phyloP scores from a whole-genome alignment of 1,284 basidiomycete genomes.

The Microstroma glucosiphilum region DNA sequence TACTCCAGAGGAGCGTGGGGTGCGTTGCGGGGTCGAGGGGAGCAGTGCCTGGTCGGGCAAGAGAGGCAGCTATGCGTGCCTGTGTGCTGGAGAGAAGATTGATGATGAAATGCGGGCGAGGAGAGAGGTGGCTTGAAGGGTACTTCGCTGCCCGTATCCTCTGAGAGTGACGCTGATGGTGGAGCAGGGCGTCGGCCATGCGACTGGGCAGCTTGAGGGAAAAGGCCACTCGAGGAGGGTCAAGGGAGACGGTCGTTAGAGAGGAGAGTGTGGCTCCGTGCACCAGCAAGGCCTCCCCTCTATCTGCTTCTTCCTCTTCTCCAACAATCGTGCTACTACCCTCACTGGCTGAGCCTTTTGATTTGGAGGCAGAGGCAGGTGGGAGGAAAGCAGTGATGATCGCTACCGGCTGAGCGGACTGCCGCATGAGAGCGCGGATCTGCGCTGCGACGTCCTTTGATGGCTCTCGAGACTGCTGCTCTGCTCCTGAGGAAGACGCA shows the following conservation, averaged over 20 bases:
- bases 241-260: constrained; percentile 16
- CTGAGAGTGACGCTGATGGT: background rate
- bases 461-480: no score
- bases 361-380: background rate
- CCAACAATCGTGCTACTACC: no score
- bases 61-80: constrained; percentile 8
- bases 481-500: no score
- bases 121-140: background rate
- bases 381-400: constrained; percentile 15
- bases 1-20: background rate
- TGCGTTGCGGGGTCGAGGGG: constrained; percentile 4
- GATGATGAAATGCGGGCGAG: constrained; percentile 15
- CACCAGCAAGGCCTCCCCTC: background rate
- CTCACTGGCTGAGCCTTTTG: background rate
- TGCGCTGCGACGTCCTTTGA: background rate
- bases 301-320: no score
- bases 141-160: background rate
- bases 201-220: constrained; percentile 14
- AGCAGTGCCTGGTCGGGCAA: constrained; percentile 15
- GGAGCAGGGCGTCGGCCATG: constrained; percentile 15
- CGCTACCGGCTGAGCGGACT: constrained; percentile 17
- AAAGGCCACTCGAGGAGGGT: constrained; percentile 16
- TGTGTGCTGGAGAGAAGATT: constrained; percentile 16
- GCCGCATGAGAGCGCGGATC: constrained; percentile 15
- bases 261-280: constrained; percentile 19